Percentiles rank a stretch among this genome's conserved stretches.
Conservation (phyloP, 345 rosid genomes). For the Anastatica hierochuntica region DNA sequence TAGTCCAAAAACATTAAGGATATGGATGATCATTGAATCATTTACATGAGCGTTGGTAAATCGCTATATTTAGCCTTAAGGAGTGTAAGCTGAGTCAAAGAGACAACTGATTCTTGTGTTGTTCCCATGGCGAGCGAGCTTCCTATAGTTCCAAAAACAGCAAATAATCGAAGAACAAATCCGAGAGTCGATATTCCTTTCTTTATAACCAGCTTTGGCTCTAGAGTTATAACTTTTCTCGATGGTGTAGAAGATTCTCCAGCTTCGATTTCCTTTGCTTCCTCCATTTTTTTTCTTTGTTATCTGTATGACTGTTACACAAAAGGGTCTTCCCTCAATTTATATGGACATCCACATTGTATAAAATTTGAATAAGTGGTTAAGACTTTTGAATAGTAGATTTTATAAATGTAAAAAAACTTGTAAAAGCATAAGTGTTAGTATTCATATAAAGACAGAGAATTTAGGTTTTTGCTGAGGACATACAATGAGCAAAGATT, state of each 20-base stretch:
- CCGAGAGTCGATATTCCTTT: neutral
- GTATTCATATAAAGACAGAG: conserved; percentile 17
- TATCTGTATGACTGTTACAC: neutral
- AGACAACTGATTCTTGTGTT: conserved; percentile 23
- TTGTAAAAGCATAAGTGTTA: neutral
- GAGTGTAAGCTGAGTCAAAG: conserved; percentile 20
- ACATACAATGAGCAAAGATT: conserved; percentile 26
- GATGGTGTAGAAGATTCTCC: conserved; percentile 20
- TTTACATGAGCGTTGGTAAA: conserved; percentile 26
- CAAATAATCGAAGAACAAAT: conserved; percentile 17
- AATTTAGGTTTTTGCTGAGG: conserved; percentile 27
- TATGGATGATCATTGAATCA: neutral
- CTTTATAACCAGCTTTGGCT: conserved; percentile 1
- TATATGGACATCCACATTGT: neutral
- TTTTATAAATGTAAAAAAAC: neutral
- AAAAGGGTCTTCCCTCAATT: neutral
- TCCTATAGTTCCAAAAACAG: conserved; percentile 22
- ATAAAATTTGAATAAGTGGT: conserved; percentile 5
- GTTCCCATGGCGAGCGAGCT: conserved; percentile 21
- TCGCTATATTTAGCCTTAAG: conserved; percentile 26
- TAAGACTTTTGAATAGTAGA: conserved; percentile 16
- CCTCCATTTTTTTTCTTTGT: conserved; percentile 19
- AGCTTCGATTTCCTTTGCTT: conserved; percentile 17
- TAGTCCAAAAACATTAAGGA: neutral
- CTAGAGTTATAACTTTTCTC: conserved; percentile 11